Percentiles rank a stretch among this genome's conserved stretches.
Conservation (phyloP, 139 green algal species). For the Pseudopediastrum boryanum region DNA sequence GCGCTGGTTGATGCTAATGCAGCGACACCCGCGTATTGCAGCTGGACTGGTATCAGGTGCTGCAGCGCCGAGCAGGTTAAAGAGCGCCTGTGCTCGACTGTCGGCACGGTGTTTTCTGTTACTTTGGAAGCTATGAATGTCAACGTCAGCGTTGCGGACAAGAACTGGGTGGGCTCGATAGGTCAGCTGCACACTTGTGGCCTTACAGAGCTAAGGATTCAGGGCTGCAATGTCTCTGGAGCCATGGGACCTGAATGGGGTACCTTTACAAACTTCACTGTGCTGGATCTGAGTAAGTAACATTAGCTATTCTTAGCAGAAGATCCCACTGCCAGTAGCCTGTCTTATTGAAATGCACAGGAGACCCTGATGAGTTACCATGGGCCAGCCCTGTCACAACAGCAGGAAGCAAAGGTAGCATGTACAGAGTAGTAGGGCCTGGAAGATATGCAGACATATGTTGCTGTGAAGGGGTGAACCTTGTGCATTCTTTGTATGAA, state of each 20-base stretch:
- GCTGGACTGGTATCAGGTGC: constrained; percentile 33
- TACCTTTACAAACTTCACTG: background rate
- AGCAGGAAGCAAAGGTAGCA: background rate
- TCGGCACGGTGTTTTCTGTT: background rate
- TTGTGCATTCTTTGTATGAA: too few relatives aligned
- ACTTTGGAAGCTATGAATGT: constrained; percentile 19
- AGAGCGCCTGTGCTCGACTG: background rate
- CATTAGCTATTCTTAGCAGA: background rate
- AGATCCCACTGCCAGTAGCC: background rate
- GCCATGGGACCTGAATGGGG: background rate
- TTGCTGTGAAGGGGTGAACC: too few relatives aligned
- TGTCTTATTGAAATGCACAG: background rate
- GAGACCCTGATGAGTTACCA: background rate
- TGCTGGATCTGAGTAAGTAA: constrained; percentile 24
- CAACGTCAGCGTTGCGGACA: constrained; percentile 21
- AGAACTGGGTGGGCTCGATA: background rate
- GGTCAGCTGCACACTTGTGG: constrained; percentile 29
- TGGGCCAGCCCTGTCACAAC: background rate
- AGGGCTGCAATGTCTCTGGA: constrained; percentile 29
- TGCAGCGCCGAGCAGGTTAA: background rate
- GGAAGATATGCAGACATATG: too few relatives aligned
- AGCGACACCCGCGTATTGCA: constrained; percentile 23
- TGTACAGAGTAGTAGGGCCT: background rate
- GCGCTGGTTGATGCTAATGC: background rate
- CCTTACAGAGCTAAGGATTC: constrained; percentile 6